phyloP scores from a whole-genome alignment of 306 rosid species.

The Vigna unguiculata region DNA sequence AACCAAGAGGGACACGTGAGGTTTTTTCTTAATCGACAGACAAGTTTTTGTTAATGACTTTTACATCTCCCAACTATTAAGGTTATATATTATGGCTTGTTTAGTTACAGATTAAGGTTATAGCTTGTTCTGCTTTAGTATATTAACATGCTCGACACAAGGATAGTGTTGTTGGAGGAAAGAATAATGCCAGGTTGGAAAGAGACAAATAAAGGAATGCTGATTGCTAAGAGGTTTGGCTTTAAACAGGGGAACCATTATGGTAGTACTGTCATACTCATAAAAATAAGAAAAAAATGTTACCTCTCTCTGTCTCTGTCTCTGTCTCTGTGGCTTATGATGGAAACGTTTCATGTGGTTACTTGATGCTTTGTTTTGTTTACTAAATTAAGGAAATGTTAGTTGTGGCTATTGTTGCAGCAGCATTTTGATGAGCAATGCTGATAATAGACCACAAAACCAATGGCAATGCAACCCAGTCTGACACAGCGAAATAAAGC shows the following conservation, averaged over 20 bases:
- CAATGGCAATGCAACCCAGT: constrained; percentile 39
- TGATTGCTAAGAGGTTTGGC: constrained; percentile 17
- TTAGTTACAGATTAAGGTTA: not conserved
- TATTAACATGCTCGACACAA: not conserved
- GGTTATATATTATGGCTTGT: too few relatives aligned
- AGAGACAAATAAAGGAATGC: constrained; percentile 8
- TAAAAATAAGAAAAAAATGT: not conserved
- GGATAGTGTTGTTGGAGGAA: not conserved
- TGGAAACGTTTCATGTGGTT: not conserved
- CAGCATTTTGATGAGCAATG: not conserved
- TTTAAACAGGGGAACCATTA: not conserved
- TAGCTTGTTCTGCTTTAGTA: not conserved
- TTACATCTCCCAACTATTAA: too few relatives aligned
- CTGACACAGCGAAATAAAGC: constrained; percentile 33
- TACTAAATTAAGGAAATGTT: not conserved
- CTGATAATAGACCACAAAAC: constrained; percentile 33
- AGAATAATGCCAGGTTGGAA: not conserved
- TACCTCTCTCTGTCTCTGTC: not conserved
- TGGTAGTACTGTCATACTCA: not conserved
- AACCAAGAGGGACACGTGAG: not conserved
- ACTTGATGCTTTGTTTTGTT: not conserved
- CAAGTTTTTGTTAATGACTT: not conserved
- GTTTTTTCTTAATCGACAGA: not conserved
- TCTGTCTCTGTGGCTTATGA: not conserved
- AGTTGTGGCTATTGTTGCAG: not conserved